Conservation (phyloP, 805 yeast genomes). For the Monosporozyma unispora region DNA sequence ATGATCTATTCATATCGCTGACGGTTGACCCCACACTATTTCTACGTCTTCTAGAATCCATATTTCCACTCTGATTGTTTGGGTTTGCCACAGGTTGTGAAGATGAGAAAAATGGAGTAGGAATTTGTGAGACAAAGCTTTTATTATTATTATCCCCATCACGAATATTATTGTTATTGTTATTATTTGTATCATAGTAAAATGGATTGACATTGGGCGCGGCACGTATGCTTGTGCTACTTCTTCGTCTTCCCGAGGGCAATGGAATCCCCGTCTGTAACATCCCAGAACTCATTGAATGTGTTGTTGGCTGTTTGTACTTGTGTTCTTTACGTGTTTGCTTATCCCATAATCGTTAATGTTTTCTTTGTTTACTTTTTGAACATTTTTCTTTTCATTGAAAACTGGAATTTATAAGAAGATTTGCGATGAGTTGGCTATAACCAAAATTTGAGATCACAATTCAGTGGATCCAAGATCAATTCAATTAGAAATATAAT, state of each 20-base stretch:
- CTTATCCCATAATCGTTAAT: not conserved
- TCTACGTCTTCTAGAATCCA: slow-evolving; percentile 11
- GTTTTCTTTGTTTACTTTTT: not conserved
- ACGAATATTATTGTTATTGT: not conserved
- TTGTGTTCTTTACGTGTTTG: not conserved
- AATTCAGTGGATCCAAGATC: not conserved
- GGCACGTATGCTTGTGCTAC: not conserved
- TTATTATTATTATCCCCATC: not conserved
- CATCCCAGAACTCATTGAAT: slow-evolving; percentile 1
- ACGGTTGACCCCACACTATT: slow-evolving; percentile 15
- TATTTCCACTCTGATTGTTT: not conserved
- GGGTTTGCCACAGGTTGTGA: not conserved
- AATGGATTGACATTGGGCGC: not conserved
- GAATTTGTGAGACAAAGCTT: slow-evolving; percentile 6
- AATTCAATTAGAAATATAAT: not conserved
- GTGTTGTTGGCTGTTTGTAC: not conserved
- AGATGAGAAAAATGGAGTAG: slow-evolving; percentile 3
- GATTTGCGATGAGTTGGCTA: not conserved
- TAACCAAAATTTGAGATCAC: not conserved
- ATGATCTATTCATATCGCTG: slow-evolving; percentile 8
- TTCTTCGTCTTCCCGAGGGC: not conserved
- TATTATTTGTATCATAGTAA: not conserved
- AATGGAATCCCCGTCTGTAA: not conserved
- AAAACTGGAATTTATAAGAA: not conserved
- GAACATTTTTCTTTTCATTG: not conserved